Evolutionary conservation across 345 rosid species (phyloP), one percentile per base, ranked within the genome.

Genomic region (Pelargonium nanum): DNA sequence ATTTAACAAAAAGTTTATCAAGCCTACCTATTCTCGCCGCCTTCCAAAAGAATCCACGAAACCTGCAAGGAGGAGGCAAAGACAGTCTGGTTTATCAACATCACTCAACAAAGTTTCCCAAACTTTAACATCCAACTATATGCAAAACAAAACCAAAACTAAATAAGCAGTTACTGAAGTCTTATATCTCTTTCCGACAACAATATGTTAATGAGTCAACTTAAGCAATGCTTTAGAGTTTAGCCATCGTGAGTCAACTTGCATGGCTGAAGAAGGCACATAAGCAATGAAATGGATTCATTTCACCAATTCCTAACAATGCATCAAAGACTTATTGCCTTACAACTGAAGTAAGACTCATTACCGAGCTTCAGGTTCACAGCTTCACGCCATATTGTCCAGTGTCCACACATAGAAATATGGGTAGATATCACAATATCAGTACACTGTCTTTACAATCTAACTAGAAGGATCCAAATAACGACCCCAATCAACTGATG

Each of bases 11-110:
- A 52, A 52, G 22, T n/a, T n/a, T 4, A 52, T 17, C 22, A 19
- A 61, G 57, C 74, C 4, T 67, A 84, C 96, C 96, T 79, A 88
- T 83, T 79, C 96, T 88, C 65, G 90, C 90, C 61, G 90, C 92
- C 78, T 88, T 88, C 96, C 96, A 85, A 65, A 88, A 82, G 77
- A 88, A 83, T 44, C 90, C 90, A n/a, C 88, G 86, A 60, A 88
- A 88, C 75, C 92, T 83, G 85, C 53, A 28, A 28, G 4, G 45
- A 10, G 45, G 45, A 34, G 45, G 12, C 45, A 34, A 28, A 28
- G 4, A 28, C 32, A 28, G 32, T 28, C 32, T 28, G 32, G 4
- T 28, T 7, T 7, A 28, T 28, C 32, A n/a, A n/a, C n/a, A n/a
- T n/a, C n/a, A n/a, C n/a, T n/a, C n/a, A n/a, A n/a, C n/a, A n/a